Conservation (phyloP, 208 protist species). For the Crithidia mellificae region DNA sequence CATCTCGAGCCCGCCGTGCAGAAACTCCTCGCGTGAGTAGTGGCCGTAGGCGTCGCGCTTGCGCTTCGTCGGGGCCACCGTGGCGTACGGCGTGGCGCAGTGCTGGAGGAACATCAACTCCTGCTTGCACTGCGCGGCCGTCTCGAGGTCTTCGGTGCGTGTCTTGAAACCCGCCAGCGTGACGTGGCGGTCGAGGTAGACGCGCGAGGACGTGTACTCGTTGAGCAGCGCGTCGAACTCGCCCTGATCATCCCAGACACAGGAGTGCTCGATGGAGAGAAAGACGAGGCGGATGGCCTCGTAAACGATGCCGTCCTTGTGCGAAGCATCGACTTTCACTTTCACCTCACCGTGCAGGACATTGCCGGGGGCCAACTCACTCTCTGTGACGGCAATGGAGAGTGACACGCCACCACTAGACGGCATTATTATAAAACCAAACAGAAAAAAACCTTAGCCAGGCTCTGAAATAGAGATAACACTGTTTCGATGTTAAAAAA, state of each 20-base stretch:
- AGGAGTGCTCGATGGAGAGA: conserved; percentile 44
- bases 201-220: conserved; percentile 53
- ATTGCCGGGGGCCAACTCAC: conserved; percentile 29
- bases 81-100: conserved; percentile 51
- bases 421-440: conserved; percentile 11
- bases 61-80: conserved; percentile 39
- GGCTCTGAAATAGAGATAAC: too few species aligned
- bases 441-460: background rate
- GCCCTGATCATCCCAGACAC: conserved; percentile 59
- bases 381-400: conserved; percentile 13
- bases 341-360: conserved; percentile 40
- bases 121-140: conserved; percentile 42
- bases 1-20: conserved; percentile 21
- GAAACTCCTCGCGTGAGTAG: conserved; percentile 27
- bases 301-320: conserved; percentile 36
- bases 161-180: conserved; percentile 49
- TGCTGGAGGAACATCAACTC: conserved; percentile 55
- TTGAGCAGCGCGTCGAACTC: conserved; percentile 62
- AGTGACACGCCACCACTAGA: conserved; percentile 33
- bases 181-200: conserved; percentile 60
- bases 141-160: conserved; percentile 45
- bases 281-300: conserved; percentile 46
- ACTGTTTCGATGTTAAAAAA: too few species aligned
- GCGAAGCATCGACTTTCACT: conserved; percentile 29
- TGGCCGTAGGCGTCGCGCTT: conserved; percentile 30